Percentiles rank a stretch among this genome's conserved stretches.
Evolutionary conservation across 345 rosid genomes (phyloP).

Genomic region (Gossypium mustelinum): DNA sequence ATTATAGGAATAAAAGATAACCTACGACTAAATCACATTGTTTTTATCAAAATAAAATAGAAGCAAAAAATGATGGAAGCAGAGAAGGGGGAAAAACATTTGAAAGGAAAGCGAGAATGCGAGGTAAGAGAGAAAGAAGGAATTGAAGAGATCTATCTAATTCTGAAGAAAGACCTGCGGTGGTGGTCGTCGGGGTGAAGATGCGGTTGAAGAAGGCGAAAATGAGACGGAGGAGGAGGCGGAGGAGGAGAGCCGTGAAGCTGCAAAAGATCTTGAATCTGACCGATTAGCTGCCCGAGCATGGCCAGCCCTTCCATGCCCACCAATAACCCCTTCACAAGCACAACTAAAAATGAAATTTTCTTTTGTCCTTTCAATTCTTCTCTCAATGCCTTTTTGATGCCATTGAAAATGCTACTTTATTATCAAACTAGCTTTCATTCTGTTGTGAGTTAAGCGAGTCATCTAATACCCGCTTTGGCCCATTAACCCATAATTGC

Average conservation of each 20-base stretch:
- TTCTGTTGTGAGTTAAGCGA: conserved; percentile 20
- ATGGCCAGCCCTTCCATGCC: conserved; percentile 96
- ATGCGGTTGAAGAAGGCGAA: conserved; percentile 27
- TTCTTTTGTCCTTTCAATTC: not conserved
- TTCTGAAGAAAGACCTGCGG: conserved; percentile 28
- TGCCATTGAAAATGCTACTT: not conserved
- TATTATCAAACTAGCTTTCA: no score
- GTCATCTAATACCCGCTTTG: conserved; percentile 43
- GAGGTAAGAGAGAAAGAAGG: not conserved
- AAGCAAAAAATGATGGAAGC: not conserved
- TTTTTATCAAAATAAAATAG: not conserved
- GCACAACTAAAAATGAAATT: not conserved
- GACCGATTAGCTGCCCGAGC: conserved; percentile 93
- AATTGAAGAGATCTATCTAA: not conserved
- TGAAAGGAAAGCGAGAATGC: not conserved
- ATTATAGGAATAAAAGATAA: no score
- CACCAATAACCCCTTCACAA: conserved; percentile 8
- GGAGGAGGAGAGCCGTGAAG: conserved; percentile 63
- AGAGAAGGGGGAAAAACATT: not conserved
- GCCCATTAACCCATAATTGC: conserved; percentile 29
- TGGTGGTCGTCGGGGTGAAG: conserved; percentile 7
- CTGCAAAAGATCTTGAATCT: conserved; percentile 77
- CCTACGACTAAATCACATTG: not conserved
- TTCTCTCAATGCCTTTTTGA: not conserved
- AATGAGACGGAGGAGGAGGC: conserved; percentile 19